phyloP scores from a whole-genome alignment of 768 basidiomycete species.

The Xerocomellus dryophilus region DNA sequence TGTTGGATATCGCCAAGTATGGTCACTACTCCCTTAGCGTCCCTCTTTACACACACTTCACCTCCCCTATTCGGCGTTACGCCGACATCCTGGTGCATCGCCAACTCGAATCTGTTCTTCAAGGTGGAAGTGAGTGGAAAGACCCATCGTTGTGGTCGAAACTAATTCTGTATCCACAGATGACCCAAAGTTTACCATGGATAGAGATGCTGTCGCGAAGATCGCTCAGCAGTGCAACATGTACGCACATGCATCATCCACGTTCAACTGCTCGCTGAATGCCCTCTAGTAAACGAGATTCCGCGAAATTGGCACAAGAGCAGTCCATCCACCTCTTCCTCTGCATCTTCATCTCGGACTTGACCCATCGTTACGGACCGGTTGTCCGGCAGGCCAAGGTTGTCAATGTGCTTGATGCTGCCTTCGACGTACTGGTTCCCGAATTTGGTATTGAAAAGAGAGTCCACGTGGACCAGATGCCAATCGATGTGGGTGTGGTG shows the following conservation, averaged over 20 bases:
- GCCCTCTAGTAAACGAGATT: constrained; percentile 75
- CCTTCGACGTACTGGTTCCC: constrained; percentile 93
- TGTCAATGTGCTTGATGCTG: constrained; percentile 93
- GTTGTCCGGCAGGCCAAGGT: constrained; percentile 95
- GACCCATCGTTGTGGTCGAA: neutral
- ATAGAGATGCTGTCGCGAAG: constrained; percentile 96
- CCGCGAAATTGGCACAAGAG: constrained; percentile 88
- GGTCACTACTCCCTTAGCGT: constrained; percentile 86
- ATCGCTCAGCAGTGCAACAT: constrained; percentile 98
- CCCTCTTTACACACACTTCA: constrained; percentile 93
- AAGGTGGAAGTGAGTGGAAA: constrained; percentile 54
- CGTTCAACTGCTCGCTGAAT: constrained; percentile 3
- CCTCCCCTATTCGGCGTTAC: constrained; percentile 89
- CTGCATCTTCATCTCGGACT: constrained; percentile 89
- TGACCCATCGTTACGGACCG: constrained; percentile 92
- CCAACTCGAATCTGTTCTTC: constrained; percentile 87
- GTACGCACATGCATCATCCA: constrained; percentile 42
- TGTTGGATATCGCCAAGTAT: constrained; percentile 99
- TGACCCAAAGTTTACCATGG: constrained; percentile 95
- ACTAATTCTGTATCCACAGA: constrained; percentile 27
- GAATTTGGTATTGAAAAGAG: constrained; percentile 99
- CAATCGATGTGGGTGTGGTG: constrained; percentile 72
- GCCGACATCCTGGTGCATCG: constrained; percentile 95
- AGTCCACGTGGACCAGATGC: constrained; percentile 98
- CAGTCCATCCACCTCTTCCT: constrained; percentile 95